Percentiles rank a stretch among this genome's conserved stretches.
Evolutionary conservation across 495 filamentous ascomycete species (phyloP).

Genomic region (Oleoguttula mirabilis): DNA sequence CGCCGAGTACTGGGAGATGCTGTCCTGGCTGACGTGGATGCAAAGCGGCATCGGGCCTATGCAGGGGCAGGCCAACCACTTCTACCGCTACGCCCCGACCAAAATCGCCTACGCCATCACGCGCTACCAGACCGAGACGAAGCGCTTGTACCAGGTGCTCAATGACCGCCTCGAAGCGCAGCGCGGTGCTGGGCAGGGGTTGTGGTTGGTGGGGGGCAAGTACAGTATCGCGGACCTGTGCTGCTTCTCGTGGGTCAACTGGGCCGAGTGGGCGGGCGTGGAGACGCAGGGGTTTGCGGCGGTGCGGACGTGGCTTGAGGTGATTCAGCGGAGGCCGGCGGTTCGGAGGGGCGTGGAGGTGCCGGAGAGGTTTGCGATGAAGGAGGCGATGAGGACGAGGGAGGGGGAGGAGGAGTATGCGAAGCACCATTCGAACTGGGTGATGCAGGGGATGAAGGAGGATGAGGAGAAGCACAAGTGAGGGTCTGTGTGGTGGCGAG

Average conservation of each 20-base stretch:
- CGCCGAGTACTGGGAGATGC: conserved; percentile 34
- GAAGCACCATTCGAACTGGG: conserved; percentile 18
- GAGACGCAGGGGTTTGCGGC: conserved; percentile 65
- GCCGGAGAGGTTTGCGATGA: conserved; percentile 53
- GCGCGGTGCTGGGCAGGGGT: conserved; percentile 28
- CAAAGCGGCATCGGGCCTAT: conserved; percentile 70
- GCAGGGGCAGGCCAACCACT: conserved; percentile 74
- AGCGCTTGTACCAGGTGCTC: conserved; percentile 67
- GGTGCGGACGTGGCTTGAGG: conserved; percentile 52
- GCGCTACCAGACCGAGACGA: conserved; percentile 71
- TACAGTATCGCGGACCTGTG: conserved; percentile 45
- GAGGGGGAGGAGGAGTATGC: conserved; percentile 48
- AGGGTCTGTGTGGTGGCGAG: too few relatives aligned
- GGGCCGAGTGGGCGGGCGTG: conserved; percentile 47
- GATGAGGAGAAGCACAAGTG: too few relatives aligned
- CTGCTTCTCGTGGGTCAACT: conserved; percentile 10
- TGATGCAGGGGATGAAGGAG: conserved; percentile 19
- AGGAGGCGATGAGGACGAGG: conserved; percentile 57
- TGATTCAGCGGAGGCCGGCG: conserved; percentile 51
- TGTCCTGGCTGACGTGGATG: conserved; percentile 38
- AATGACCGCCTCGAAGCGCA: conserved; percentile 50
- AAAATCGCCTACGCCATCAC: conserved; percentile 69
- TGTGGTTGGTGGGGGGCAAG: conserved; percentile 65
- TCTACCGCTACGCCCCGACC: conserved; percentile 67
- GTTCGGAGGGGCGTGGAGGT: conserved; percentile 71